phyloP scores from a whole-genome alignment of 768 basidiomycete species.

The Crepidotus variabilis region DNA sequence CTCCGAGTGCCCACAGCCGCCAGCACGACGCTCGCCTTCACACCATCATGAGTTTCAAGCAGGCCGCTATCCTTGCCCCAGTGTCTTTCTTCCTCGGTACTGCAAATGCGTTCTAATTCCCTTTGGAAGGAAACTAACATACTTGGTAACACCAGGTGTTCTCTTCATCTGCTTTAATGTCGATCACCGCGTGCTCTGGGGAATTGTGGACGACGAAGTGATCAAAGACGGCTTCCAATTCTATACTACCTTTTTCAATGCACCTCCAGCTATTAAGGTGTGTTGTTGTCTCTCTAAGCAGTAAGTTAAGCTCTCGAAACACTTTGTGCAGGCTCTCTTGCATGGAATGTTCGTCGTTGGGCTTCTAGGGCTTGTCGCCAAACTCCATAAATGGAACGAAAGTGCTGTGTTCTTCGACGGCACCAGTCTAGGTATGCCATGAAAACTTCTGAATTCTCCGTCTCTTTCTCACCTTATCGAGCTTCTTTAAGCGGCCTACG shows the following conservation, averaged over 20 bases:
- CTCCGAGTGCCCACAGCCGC: not conserved
- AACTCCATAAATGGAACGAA: conserved; percentile 86
- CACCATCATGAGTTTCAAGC: conserved; percentile 75
- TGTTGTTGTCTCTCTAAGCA: conserved; percentile 14
- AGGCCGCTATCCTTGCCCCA: conserved; percentile 84
- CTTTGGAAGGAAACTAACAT: conserved; percentile 6
- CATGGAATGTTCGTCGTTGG: conserved; percentile 84
- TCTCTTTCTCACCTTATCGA: not conserved
- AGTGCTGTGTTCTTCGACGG: conserved; percentile 96
- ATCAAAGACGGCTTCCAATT: conserved; percentile 81
- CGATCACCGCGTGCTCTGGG: conserved; percentile 83
- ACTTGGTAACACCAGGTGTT: conserved; percentile 46
- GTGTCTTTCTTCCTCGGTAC: conserved; percentile 87
- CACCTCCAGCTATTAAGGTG: conserved; percentile 92
- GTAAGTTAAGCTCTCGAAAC: conserved; percentile 1
- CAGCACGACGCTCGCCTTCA: conserved; percentile 1
- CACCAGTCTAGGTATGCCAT: conserved; percentile 68
- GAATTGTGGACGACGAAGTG: conserved; percentile 56
- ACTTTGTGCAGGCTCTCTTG: conserved; percentile 63
- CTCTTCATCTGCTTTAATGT: conserved; percentile 83
- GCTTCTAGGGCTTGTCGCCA: conserved; percentile 68
- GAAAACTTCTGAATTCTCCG: not conserved
- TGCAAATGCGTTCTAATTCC: not conserved
- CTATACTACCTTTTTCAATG: conserved; percentile 90
- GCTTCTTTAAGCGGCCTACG: conserved; percentile 53